phyloP scores from a whole-genome alignment of 2,329 filamentous ascomycete genomes.

The Myriosclerotinia curreyana region DNA sequence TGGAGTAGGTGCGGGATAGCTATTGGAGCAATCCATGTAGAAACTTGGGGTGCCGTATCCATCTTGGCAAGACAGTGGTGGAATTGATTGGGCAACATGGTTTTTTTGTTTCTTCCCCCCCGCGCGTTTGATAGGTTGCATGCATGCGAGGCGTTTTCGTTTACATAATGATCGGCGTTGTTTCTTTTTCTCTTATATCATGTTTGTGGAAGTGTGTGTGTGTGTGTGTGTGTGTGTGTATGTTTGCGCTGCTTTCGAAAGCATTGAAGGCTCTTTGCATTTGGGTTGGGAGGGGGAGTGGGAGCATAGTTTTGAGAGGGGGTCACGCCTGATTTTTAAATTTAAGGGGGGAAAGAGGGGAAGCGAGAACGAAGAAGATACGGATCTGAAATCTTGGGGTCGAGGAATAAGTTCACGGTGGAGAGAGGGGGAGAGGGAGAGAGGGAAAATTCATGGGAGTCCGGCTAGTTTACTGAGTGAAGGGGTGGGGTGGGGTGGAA shows the following conservation, averaged over 20 bases:
- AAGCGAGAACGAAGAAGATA: neutral
- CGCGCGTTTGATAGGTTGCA: constrained; percentile 10
- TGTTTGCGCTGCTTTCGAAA: neutral
- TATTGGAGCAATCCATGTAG: neutral
- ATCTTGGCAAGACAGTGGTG: constrained; percentile 8
- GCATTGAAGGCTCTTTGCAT: neutral
- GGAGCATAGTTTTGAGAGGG: neutral
- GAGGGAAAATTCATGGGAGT: neutral
- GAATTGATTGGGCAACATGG: neutral
- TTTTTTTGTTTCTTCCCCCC: neutral
- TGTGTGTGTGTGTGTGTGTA: neutral
- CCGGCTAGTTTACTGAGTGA: neutral
- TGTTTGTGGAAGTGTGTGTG: neutral
- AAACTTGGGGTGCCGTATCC: neutral
- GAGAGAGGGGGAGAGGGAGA: neutral
- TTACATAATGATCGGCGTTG: constrained; percentile 10
- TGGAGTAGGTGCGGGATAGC: neutral
- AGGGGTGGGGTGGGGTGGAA: too few species aligned
- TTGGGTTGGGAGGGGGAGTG: neutral
- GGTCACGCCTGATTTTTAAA: neutral
- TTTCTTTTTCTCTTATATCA: neutral
- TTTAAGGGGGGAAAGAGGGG: too few species aligned
- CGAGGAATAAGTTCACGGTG: neutral
- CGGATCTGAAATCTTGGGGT: too few species aligned
- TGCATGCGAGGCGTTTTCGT: constrained; percentile 6